Conservation (phyloP, 192 early-diverging fungal genomes). For the Kickxella alabastrina region DNA sequence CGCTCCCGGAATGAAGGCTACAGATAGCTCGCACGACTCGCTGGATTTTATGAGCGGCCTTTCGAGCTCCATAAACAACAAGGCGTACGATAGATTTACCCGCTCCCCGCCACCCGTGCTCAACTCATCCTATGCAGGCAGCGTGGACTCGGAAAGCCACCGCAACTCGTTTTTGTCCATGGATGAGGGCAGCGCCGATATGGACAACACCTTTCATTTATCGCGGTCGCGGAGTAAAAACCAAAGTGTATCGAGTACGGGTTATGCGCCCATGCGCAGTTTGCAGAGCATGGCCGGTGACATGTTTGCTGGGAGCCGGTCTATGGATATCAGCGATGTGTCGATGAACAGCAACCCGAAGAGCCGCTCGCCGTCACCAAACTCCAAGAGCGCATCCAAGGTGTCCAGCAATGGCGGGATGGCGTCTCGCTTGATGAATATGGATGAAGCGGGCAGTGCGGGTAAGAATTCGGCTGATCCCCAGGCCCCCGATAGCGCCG, state of each 20-base stretch:
- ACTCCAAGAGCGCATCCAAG: constrained; percentile 5
- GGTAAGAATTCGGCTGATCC: constrained; percentile 5
- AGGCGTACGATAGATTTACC: constrained; percentile 1
- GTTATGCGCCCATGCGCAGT: neutral
- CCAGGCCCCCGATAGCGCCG: neutral
- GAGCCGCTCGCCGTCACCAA: constrained; percentile 35
- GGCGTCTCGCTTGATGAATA: neutral
- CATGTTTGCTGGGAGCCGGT: constrained; percentile 1
- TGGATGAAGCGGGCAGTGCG: too few relatives aligned
- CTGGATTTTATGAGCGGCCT: constrained; percentile 23
- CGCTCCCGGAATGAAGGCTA: neutral
- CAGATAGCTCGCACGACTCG: constrained; percentile 14
- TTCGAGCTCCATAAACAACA: constrained; percentile 13
- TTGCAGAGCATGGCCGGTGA: neutral
- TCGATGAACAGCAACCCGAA: constrained; percentile 40
- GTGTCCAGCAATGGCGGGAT: neutral
- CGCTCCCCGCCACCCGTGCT: constrained; percentile 19
- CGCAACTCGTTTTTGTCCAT: constrained; percentile 20
- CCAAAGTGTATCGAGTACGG: neutral
- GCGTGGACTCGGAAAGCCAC: constrained; percentile 10
- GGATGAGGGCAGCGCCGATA: constrained; percentile 21
- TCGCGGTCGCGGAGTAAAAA: constrained; percentile 12
- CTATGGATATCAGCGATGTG: constrained; percentile 43
- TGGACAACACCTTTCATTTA: constrained; percentile 29
- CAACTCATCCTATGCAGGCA: constrained; percentile 10